Evolutionary conservation across 1,284 basidiomycete species (phyloP).

Genomic region (Ustilago crameri): DNA sequence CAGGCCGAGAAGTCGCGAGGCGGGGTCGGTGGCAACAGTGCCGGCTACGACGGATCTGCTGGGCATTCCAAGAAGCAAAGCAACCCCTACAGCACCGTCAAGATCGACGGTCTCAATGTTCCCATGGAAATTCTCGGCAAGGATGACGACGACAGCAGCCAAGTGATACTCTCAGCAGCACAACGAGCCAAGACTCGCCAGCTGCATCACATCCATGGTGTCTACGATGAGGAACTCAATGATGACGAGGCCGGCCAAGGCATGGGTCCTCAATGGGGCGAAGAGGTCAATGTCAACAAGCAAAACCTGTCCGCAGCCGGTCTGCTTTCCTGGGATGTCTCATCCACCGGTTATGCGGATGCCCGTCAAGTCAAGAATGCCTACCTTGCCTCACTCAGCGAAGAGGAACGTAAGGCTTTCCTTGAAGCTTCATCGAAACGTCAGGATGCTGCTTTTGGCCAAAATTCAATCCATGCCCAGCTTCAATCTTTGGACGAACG

Average conservation of each 20-base stretch:
- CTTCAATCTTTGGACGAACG: slow-evolving; percentile 22
- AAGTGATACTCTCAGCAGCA: slow-evolving; percentile 44
- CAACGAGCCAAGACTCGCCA: slow-evolving; percentile 51
- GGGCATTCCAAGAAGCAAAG: slow-evolving; percentile 46
- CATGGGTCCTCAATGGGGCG: slow-evolving; percentile 35
- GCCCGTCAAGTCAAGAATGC: slow-evolving; percentile 52
- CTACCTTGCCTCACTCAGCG: slow-evolving; percentile 40
- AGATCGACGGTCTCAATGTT: slow-evolving; percentile 41
- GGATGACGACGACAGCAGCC: slow-evolving; percentile 48
- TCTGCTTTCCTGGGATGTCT: slow-evolving; percentile 44
- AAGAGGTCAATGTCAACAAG: slow-evolving; percentile 27
- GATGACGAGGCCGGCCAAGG: slow-evolving; percentile 44
- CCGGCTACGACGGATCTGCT: slow-evolving; percentile 9
- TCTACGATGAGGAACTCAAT: slow-evolving; percentile 50
- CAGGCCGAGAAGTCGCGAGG: slow-evolving; percentile 29
- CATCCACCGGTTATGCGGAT: slow-evolving; percentile 49
- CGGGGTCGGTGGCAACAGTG: background rate
- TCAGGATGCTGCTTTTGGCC: slow-evolving; percentile 14
- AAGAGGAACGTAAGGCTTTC: slow-evolving; percentile 43
- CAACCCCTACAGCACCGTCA: slow-evolving; percentile 41
- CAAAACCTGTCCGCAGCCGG: slow-evolving; percentile 28
- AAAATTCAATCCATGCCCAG: slow-evolving; percentile 5
- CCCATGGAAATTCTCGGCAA: slow-evolving; percentile 45
- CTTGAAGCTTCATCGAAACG: slow-evolving; percentile 24
- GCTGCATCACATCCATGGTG: slow-evolving; percentile 51